phyloP scores from a whole-genome alignment of 345 rosid genomes.

The Eucalyptus rudis region DNA sequence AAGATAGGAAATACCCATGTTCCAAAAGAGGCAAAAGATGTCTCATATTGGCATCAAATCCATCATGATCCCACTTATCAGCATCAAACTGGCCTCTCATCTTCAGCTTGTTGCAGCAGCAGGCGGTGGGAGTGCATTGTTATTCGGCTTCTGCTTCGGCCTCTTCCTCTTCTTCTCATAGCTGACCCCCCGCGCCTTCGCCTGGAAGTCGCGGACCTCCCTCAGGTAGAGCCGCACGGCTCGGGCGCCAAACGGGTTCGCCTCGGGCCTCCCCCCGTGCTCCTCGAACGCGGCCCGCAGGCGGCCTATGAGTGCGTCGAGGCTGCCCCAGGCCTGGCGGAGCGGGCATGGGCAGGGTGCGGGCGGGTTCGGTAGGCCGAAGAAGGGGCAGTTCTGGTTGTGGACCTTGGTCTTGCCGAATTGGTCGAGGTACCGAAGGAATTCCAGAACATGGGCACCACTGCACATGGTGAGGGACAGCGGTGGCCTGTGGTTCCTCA shows the following conservation, averaged over 20 bases:
- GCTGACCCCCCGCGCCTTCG: constrained; percentile 91
- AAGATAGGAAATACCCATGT: neutral
- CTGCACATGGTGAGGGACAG: constrained; percentile 60
- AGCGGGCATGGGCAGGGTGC: constrained; percentile 91
- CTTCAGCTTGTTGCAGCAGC: neutral
- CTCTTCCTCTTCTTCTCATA: constrained; percentile 80
- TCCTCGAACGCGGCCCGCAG: constrained; percentile 95
- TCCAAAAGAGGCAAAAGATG: neutral
- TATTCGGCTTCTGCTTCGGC: neutral
- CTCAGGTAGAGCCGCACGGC: constrained; percentile 75
- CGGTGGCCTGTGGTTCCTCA: constrained; percentile 73
- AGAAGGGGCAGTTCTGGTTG: constrained; percentile 75
- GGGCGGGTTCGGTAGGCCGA: constrained; percentile 82
- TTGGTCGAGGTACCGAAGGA: constrained; percentile 64
- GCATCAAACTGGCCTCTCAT: neutral
- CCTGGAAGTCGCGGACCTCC: constrained; percentile 89
- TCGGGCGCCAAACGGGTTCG: constrained; percentile 81
- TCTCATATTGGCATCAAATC: neutral
- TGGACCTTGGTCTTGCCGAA: constrained; percentile 77
- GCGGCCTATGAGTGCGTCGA: constrained; percentile 92
- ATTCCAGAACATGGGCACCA: constrained; percentile 85
- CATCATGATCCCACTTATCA: neutral
- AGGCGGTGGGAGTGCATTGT: neutral
- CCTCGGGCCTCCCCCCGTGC: constrained; percentile 75
- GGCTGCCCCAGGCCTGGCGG: constrained; percentile 97